These are phyloP conservation scores for Trametopsis cervina DNA, from an alignment of 768 basidiomycete species.

Conservation along the genomic window DNA sequence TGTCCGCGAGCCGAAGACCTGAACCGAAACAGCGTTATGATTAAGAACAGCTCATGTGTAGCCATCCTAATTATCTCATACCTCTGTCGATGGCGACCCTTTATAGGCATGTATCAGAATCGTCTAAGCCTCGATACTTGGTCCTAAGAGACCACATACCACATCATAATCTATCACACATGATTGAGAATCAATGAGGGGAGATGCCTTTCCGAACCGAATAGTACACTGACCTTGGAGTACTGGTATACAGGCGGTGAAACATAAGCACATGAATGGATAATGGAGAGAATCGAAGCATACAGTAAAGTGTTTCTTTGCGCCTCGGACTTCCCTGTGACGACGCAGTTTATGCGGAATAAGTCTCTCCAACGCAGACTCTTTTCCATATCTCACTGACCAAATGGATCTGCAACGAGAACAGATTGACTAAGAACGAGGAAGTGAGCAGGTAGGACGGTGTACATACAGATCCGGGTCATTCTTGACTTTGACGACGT, in stretches of 20 bases:
- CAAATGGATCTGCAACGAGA: conserved; percentile 67
- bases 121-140: neutral
- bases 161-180: conserved; percentile 71
- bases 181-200: conserved; percentile 5
- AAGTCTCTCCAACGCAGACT: conserved; percentile 10
- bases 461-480: conserved; percentile 76
- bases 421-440: too few species aligned
- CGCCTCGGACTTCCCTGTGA: conserved; percentile 82
- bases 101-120: conserved; percentile 4
- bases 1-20: conserved; percentile 89
- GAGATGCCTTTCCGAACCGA: too few species aligned
- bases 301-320: conserved; percentile 80
- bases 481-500: conserved; percentile 65
- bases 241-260: conserved; percentile 45
- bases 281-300: too few species aligned
- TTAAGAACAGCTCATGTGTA: too few species aligned
- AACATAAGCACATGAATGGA: too few species aligned
- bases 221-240: conserved; percentile 53
- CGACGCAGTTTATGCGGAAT: conserved; percentile 2
- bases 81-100: conserved; percentile 97
- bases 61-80: too few species aligned
- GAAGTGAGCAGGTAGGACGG: conserved; percentile 9
- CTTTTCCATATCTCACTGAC: conserved; percentile 38
- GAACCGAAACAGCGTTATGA: too few species aligned
- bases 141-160: conserved; percentile 37